Base-by-base conservation (phyloP, 1,284 basidiomycete genomes). In the Trametes sp. region DNA sequence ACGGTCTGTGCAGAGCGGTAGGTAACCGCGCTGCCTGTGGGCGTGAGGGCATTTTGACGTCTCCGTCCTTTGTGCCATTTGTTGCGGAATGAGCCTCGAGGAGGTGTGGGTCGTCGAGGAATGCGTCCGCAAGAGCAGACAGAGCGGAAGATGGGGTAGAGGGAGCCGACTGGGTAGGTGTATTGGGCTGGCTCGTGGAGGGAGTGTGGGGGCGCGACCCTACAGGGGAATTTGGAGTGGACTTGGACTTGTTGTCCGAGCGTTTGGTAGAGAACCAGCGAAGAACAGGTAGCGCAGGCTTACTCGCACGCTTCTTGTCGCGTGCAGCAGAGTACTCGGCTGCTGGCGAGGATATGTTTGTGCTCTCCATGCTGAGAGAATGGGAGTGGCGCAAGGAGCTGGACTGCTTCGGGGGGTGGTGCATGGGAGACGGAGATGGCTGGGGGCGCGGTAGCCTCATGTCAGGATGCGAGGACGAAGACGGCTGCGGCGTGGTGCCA, bases 11-110 rank as follows among this genome's bases (percentile, higher is more conserved):
- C 76, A 68, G 45, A 71, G 75, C 57, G 79, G 78, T 73, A 4
- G 82, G 78, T 7, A 86, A 81, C 24, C 76, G 80, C 2, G 83
- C 86, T 16, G 74, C 79, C 45, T 81, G 79, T 0, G 85, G 88
- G 8, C 71, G 71, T 10, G 74, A 69, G 51, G 77, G 78, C 24
- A 80, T 58, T 56, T 61, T 63, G 21, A 72, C 31, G 41, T 63
- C 61, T 19, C 59, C 65, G 10, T 61, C 61, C 51, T 61, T 49
- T 36, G 50, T 29, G 41, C 57, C 61, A 49, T 61, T 49, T 36
- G 50, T 29, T 36, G 56, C 61, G 38, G 74, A 69, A 51, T 67
- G 62, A 38, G 68, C 56, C 62, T 70, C 54, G 59, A 67, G 13
- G 45, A 75, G 62, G 29, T 69, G 65, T 33, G 83, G 77, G 41